These are phyloP conservation scores for Hylodesmum podocarpum DNA, from an alignment of 306 rosid genomes.

Conservation along the genomic window DNA sequence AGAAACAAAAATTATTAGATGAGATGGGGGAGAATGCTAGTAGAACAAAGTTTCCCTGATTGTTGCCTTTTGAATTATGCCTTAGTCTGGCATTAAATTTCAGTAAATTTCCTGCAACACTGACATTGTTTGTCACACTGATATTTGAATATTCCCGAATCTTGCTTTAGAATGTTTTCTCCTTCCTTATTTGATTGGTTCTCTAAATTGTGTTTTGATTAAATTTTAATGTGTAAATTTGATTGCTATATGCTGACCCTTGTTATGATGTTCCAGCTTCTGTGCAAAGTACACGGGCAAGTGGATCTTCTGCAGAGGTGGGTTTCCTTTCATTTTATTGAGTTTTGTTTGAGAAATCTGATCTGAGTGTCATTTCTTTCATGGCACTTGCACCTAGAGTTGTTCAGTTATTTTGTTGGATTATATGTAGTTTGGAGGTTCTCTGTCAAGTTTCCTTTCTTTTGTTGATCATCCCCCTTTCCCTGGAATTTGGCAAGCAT, in stretches of 20 bases:
- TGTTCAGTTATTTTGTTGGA: background rate
- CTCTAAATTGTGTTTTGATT: background rate
- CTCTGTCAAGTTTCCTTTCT: background rate
- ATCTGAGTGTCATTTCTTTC: background rate
- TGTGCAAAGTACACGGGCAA: slow-evolving; percentile 64
- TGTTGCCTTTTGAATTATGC: background rate
- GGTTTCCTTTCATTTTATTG: background rate
- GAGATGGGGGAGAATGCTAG: background rate
- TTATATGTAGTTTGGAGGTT: background rate
- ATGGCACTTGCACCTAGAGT: background rate
- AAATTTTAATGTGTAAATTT: slow-evolving; percentile 3
- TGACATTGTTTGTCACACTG: background rate
- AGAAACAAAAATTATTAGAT: background rate
- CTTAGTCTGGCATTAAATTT: background rate
- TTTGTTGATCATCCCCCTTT: background rate
- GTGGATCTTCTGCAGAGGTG: slow-evolving; percentile 63
- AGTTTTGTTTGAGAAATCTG: background rate
- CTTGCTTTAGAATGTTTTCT: background rate
- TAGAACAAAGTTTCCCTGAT: background rate
- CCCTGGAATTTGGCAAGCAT: background rate
- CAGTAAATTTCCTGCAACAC: background rate
- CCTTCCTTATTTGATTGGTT: background rate
- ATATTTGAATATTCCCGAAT: background rate
- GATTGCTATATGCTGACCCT: slow-evolving; percentile 30
- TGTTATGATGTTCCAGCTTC: slow-evolving; percentile 53